Conservation (phyloP, 768 basidiomycete genomes). For the Psilocybe azurescens region DNA sequence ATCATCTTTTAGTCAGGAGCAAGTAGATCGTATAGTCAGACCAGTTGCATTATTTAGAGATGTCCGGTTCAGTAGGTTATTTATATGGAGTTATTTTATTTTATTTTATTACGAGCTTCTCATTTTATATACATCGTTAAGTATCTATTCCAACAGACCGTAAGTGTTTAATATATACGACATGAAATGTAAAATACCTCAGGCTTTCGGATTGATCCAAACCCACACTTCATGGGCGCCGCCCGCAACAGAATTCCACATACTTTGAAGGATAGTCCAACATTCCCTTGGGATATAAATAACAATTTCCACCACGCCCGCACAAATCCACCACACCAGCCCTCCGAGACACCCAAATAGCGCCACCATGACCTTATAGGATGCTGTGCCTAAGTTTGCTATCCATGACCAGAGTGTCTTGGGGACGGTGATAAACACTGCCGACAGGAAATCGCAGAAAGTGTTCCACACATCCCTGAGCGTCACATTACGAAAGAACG, state of each 20-base stretch:
- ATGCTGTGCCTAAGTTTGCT: neutral
- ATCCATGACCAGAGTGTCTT: conserved; percentile 4
- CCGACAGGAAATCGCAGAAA: neutral
- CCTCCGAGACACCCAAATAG: conserved; percentile 7
- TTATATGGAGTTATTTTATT: too few relatives aligned
- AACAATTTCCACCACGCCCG: neutral
- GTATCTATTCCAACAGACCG: too few relatives aligned
- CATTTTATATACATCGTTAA: too few relatives aligned
- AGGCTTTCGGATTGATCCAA: conserved; percentile 18
- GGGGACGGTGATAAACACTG: conserved; percentile 13
- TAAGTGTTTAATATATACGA: too few relatives aligned
- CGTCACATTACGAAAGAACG: conserved; percentile 6
- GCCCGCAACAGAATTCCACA: conserved; percentile 5
- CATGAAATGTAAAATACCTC: neutral
- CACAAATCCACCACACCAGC: conserved; percentile 4
- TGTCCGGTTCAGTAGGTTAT: too few relatives aligned
- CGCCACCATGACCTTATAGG: neutral
- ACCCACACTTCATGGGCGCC: conserved; percentile 8
- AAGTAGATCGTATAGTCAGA: too few relatives aligned
- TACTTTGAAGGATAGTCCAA: conserved; percentile 4
- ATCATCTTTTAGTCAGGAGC: too few relatives aligned
- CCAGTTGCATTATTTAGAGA: too few relatives aligned
- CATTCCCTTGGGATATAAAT: conserved; percentile 12
- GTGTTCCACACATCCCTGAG: conserved; percentile 12
- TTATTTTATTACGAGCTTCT: too few relatives aligned